Evolutionary conservation across 768 basidiomycete genomes (phyloP).

Genomic region (Lactarius indigo): DNA sequence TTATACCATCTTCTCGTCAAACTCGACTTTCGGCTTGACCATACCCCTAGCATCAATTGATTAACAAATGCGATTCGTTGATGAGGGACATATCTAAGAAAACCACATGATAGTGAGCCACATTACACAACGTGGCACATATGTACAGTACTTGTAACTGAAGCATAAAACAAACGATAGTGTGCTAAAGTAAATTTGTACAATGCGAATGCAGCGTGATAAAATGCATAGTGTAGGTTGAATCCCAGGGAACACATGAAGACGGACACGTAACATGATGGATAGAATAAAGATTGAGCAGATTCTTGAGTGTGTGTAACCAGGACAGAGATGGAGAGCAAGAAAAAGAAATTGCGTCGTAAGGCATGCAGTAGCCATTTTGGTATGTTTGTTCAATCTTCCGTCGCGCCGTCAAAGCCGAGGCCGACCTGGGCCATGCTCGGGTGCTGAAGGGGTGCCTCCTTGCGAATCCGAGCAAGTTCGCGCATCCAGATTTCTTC

Average conservation of each 20-base stretch:
- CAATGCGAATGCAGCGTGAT: constrained; percentile 18
- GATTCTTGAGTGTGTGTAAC: constrained; percentile 15
- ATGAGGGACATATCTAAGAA: constrained; percentile 18
- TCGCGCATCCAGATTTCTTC: constrained; percentile 54
- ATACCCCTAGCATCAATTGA: background rate
- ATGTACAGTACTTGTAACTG: constrained; percentile 20
- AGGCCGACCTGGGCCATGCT: constrained; percentile 17
- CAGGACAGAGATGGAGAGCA: background rate
- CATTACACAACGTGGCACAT: constrained; percentile 15
- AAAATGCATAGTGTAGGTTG: constrained; percentile 22
- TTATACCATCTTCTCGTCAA: constrained; percentile 26
- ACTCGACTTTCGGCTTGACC: constrained; percentile 19
- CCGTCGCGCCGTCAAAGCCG: constrained; percentile 43
- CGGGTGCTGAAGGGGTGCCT: constrained; percentile 35
- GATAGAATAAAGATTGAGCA: constrained; percentile 25
- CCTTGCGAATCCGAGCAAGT: constrained; percentile 41
- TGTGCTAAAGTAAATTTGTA: constrained; percentile 25
- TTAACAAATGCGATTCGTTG: constrained; percentile 4
- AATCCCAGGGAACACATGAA: constrained; percentile 18
- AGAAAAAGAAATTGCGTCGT: background rate
- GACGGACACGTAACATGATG: constrained; percentile 13
- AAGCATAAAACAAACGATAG: constrained; percentile 14
- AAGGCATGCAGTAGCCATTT: constrained; percentile 2
- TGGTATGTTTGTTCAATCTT: constrained; percentile 35
- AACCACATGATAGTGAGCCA: constrained; percentile 1